Conservation (phyloP, 2,329 filamentous ascomycete genomes). For the Parastagonospora nodorum region DNA sequence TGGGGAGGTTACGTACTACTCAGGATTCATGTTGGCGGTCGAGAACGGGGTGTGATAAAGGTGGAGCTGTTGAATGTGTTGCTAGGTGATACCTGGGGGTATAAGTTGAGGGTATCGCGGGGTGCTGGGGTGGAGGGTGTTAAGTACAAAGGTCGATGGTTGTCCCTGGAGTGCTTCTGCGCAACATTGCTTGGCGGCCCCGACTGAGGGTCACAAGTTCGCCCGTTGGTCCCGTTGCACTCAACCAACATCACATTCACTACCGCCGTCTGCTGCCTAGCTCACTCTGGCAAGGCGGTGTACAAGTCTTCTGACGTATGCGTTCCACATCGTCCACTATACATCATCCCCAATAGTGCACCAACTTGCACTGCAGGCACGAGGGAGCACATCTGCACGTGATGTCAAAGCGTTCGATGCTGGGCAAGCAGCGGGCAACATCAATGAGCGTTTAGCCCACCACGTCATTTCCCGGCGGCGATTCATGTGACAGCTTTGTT, state of each 20-base stretch:
- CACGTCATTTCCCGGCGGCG: background rate
- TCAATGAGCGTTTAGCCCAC: background rate
- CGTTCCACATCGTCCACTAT: conserved; percentile 2
- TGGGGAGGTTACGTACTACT: conserved; percentile 72
- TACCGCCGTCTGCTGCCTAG: conserved; percentile 19
- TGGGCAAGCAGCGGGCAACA: background rate
- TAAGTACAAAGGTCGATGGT: conserved; percentile 20
- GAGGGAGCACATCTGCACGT: conserved; percentile 1
- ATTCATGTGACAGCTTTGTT: background rate
- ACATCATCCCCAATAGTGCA: background rate
- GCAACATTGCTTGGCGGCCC: conserved; percentile 18
- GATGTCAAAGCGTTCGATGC: conserved; percentile 1
- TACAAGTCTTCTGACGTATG: conserved; percentile 17
- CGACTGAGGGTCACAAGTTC: conserved; percentile 26
- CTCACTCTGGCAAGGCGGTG: conserved; percentile 6
- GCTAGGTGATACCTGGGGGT: conserved; percentile 14
- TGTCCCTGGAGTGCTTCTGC: conserved; percentile 19
- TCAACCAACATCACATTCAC: conserved; percentile 28
- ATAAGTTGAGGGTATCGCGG: conserved; percentile 28
- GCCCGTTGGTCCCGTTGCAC: conserved; percentile 20
- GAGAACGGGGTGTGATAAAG: conserved; percentile 11
- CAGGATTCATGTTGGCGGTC: conserved; percentile 78
- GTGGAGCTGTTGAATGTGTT: conserved; percentile 13
- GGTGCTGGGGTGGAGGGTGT: conserved; percentile 31
- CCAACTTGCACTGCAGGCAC: background rate